Percentiles rank a stretch among this genome's conserved stretches.
Evolutionary conservation across 345 rosid species (phyloP).

Genomic region (Eucalyptus leucophloia): DNA sequence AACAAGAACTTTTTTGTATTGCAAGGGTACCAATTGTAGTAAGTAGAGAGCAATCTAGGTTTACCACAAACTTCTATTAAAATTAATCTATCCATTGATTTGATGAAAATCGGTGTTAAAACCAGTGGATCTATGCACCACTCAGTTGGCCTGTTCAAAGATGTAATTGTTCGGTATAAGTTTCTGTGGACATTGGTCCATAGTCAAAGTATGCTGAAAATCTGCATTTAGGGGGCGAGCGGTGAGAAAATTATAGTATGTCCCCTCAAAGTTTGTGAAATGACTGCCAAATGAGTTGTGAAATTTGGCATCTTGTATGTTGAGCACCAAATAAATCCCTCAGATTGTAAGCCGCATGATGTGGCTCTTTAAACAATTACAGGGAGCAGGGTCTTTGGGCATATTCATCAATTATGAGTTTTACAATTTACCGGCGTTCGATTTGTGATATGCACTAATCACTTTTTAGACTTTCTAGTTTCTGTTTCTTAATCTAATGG

Average conservation of each 20-base stretch:
- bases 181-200: neutral
- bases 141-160: neutral
- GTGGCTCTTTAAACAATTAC: neutral
- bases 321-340: neutral
- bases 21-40: neutral
- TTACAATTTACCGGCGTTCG: neutral
- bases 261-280: neutral
- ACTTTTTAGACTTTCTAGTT: neutral
- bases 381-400: neutral
- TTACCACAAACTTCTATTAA: neutral
- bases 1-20: neutral
- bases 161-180: neutral
- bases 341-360: neutral
- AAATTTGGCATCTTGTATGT: neutral
- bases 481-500: neutral
- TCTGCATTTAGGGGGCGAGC: neutral
- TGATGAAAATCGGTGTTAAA: neutral
- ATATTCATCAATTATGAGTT: neutral
- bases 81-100: neutral
- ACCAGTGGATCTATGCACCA: neutral
- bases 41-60: neutral
- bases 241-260: neutral
- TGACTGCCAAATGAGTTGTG: neutral
- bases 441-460: neutral
- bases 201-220: neutral